Percentiles rank a stretch among this genome's conserved stretches.
Conservation (phyloP, 1,284 basidiomycete genomes). For the Apiotrichum laibachii region DNA sequence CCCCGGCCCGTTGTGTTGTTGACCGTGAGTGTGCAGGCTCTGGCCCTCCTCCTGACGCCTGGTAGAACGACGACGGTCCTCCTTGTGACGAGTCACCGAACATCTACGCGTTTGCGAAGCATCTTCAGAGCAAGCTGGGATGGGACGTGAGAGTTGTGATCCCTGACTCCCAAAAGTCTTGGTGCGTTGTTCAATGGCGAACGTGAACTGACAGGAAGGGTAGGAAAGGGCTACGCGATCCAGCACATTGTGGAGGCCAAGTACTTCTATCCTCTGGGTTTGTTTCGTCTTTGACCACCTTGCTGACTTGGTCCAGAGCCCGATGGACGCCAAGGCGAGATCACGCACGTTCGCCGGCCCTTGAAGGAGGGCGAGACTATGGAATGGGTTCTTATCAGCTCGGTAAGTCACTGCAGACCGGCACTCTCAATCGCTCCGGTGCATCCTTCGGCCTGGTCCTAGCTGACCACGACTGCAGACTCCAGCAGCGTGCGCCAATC, state of each 20-base stretch:
- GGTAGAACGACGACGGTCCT: constrained; percentile 74
- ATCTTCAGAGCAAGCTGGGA: constrained; percentile 64
- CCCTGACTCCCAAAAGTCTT: constrained; percentile 82
- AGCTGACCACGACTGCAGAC: constrained; percentile 57
- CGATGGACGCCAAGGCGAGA: constrained; percentile 72
- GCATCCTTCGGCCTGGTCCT: too few relatives aligned
- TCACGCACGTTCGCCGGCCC: constrained; percentile 61
- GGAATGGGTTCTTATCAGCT: constrained; percentile 85
- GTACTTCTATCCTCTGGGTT: constrained; percentile 77
- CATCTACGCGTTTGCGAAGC: constrained; percentile 71
- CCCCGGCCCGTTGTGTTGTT: constrained; percentile 42
- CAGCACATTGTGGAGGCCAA: constrained; percentile 69
- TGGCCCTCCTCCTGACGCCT: neutral
- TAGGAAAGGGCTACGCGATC: constrained; percentile 81
- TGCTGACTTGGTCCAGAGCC: constrained; percentile 25
- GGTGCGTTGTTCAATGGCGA: constrained; percentile 52
- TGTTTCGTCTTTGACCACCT: neutral
- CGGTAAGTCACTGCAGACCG: constrained; percentile 56
- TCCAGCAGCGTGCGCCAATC: constrained; percentile 84
- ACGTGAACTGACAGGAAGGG: constrained; percentile 21
- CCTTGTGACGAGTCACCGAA: constrained; percentile 72
- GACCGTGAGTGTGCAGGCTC: constrained; percentile 29
- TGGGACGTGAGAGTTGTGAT: constrained; percentile 88
- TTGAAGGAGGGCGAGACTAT: constrained; percentile 70
- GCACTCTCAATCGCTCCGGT: neutral